Evolutionary conservation across 2,329 filamentous ascomycete species (phyloP).

Genomic region (Myriosclerotinia curreyana): DNA sequence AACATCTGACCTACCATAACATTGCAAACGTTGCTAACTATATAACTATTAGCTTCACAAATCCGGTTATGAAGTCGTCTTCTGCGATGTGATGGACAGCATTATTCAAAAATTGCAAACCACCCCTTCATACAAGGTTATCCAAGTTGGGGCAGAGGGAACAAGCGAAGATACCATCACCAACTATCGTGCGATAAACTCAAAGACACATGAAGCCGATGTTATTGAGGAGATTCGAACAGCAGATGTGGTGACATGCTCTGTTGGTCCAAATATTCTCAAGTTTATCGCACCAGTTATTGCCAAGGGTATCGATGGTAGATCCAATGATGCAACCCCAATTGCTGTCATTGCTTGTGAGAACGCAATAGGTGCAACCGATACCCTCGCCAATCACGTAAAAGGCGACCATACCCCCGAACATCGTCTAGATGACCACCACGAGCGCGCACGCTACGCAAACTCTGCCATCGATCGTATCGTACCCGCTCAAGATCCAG

Average conservation of each 20-base stretch:
- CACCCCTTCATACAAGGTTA: constrained; percentile 79
- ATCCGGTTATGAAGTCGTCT: constrained; percentile 93
- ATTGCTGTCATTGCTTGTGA: constrained; percentile 95
- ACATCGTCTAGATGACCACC: constrained; percentile 64
- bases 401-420: constrained; percentile 69
- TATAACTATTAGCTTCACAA: constrained; percentile 54
- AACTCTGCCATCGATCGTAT: constrained; percentile 99
- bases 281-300: constrained; percentile 96
- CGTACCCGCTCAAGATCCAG: constrained; percentile 80
- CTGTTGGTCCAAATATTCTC: constrained; percentile 92
- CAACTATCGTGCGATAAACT: constrained; percentile 97
- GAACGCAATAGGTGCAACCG: constrained; percentile 93
- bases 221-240: constrained; percentile 81
- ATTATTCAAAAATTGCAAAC: constrained; percentile 78
- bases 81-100: constrained; percentile 86
- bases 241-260: constrained; percentile 91
- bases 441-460: constrained; percentile 79
- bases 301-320: constrained; percentile 84
- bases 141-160: constrained; percentile 83
- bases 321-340: constrained; percentile 61
- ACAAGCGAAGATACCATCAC: constrained; percentile 79
- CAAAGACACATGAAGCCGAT: constrained; percentile 75
- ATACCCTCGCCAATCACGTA: constrained; percentile 80
- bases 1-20: neutral
- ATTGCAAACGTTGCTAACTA: constrained; percentile 14